A percentile compares a stretch with the other conserved stretches of the same genome.
Conservation (phyloP, 257 asterid species). For the Voacanga thouarsii region DNA sequence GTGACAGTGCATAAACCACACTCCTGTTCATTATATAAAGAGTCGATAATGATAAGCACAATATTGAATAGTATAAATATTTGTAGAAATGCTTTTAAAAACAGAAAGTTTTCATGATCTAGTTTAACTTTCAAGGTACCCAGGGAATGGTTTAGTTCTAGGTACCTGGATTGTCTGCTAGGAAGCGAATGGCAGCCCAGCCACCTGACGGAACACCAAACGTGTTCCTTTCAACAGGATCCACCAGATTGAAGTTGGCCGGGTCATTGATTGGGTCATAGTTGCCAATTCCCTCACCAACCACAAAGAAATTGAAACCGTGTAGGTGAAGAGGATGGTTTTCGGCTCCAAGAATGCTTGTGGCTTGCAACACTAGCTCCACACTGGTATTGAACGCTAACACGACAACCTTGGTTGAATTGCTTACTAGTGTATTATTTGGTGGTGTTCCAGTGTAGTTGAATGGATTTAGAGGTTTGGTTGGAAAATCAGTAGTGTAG, state of each 20-base stretch:
- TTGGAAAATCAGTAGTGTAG: slow-evolving; percentile 56
- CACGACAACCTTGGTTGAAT: slow-evolving; percentile 42
- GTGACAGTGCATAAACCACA: slow-evolving; percentile 79
- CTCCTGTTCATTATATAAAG: slow-evolving; percentile 37
- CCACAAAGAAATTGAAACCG: slow-evolving; percentile 63
- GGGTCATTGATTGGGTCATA: slow-evolving; percentile 52
- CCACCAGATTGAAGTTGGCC: slow-evolving; percentile 48
- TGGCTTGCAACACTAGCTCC: slow-evolving; percentile 62
- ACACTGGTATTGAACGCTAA: slow-evolving; percentile 57
- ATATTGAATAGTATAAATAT: background rate
- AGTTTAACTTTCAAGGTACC: slow-evolving; percentile 25
- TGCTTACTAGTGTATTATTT: slow-evolving; percentile 51
- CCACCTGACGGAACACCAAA: slow-evolving; percentile 69
- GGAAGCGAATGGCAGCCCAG: slow-evolving; percentile 66
- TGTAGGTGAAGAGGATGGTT: slow-evolving; percentile 75
- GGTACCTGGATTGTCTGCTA: slow-evolving; percentile 46
- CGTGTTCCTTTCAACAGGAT: slow-evolving; percentile 69
- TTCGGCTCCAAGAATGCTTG: slow-evolving; percentile 71
- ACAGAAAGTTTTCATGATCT: background rate
- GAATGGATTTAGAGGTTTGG: slow-evolving; percentile 41
- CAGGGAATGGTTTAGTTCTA: slow-evolving; percentile 21
- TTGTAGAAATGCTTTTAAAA: too few species aligned
- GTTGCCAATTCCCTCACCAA: slow-evolving; percentile 64
- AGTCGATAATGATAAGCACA: background rate
- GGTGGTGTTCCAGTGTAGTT: slow-evolving; percentile 71